phyloP scores from a whole-genome alignment of 805 yeast genomes.

The Kluyveromyces siamensis region DNA sequence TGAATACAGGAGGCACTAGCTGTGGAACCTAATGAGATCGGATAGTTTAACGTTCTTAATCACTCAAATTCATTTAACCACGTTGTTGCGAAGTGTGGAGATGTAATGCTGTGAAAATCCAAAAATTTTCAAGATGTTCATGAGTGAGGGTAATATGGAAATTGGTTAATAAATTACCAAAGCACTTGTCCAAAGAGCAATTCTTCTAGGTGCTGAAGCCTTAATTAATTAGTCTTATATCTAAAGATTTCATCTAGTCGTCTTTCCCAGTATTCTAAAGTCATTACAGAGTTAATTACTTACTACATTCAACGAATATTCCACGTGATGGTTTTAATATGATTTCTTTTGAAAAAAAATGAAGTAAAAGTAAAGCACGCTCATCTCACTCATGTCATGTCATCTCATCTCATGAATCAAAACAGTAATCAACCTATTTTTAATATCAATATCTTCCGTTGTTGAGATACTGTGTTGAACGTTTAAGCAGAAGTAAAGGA shows the following conservation, averaged over 20 bases:
- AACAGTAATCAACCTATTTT: not conserved
- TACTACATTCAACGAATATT: no score
- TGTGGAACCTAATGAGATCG: not conserved
- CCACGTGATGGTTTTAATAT: not conserved
- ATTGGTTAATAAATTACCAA: not conserved
- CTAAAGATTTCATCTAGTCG: no score
- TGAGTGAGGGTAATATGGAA: not conserved
- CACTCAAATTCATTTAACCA: not conserved
- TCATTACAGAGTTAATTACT: no score
- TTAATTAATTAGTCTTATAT: no score
- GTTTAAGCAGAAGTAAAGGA: not conserved
- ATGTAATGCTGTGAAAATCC: not conserved
- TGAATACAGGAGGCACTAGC: not conserved
- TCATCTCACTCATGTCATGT: not conserved
- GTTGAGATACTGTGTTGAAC: no score
- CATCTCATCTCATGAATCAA: not conserved
- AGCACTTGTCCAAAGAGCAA: no score
- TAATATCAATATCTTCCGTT: not conserved
- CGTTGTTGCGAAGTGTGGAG: not conserved
- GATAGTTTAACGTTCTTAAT: not conserved
- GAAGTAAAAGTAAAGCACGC: not conserved
- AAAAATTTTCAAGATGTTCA: not conserved
- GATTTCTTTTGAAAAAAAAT: not conserved
- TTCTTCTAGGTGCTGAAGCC: no score
- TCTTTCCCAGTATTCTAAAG: no score